Evolutionary conservation across 2,329 filamentous ascomycete genomes (phyloP).

Genomic region (Penicillium sp.): DNA sequence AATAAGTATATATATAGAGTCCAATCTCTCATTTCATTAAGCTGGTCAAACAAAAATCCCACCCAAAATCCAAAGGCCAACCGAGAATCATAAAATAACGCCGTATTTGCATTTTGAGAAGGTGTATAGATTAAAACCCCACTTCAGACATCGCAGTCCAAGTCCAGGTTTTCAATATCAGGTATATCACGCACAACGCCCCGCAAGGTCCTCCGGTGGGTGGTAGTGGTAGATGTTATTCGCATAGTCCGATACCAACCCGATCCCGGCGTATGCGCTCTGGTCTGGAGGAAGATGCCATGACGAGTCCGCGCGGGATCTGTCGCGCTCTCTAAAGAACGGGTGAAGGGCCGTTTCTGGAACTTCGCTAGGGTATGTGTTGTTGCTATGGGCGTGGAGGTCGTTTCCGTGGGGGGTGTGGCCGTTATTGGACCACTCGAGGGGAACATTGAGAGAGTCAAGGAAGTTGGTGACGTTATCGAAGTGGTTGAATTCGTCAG

Average conservation of each 20-base stretch:
- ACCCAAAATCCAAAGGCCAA: background rate
- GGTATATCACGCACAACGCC: background rate
- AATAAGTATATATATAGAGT: background rate
- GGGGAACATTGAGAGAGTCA: conserved; percentile 40
- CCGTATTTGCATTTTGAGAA: background rate
- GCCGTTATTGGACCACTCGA: conserved; percentile 33
- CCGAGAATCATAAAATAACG: background rate
- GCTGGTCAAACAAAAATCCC: background rate
- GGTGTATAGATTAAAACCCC: background rate
- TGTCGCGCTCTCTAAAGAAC: conserved; percentile 8
- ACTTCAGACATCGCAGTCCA: background rate
- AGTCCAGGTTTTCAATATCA: background rate
- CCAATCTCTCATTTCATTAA: background rate
- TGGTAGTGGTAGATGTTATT: conserved; percentile 16
- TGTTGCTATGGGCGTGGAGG: conserved; percentile 33
- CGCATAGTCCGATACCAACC: conserved; percentile 39
- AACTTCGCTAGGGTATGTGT: conserved; percentile 28
- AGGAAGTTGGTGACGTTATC: conserved; percentile 44
- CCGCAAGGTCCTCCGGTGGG: conserved; percentile 10
- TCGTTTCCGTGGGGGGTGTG: conserved; percentile 29
- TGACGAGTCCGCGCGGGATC: conserved; percentile 26
- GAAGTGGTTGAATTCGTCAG: conserved; percentile 41
- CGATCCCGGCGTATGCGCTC: conserved; percentile 38
- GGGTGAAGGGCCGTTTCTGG: conserved; percentile 32
- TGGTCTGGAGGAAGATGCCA: conserved; percentile 39